Percentiles rank a stretch among this genome's conserved stretches.
These are phyloP conservation scores for Exophiala sideris DNA, from an alignment of 2,329 filamentous ascomycete species.

Conservation along the genomic window DNA sequence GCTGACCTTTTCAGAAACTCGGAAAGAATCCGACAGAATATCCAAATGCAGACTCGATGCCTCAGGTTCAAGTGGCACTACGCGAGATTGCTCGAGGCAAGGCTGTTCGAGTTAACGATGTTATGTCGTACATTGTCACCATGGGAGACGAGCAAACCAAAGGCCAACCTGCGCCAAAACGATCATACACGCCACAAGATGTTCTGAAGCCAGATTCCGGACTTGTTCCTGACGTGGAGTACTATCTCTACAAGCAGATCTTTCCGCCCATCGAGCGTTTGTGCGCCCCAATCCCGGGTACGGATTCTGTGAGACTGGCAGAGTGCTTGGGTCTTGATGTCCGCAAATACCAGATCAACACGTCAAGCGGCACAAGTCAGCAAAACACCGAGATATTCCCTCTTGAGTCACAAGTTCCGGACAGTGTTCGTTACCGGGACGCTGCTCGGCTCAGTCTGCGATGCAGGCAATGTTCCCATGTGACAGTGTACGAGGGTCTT, in stretches of 20 bases:
- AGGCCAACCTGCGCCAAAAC: slow-evolving; percentile 68
- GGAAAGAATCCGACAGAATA: slow-evolving; percentile 93
- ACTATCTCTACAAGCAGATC: slow-evolving; percentile 97
- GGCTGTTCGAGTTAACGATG: slow-evolving; percentile 84
- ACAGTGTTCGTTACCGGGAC: slow-evolving; percentile 82
- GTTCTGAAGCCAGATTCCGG: slow-evolving; percentile 72
- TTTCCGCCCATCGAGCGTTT: slow-evolving; percentile 96
- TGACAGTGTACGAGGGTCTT: slow-evolving; percentile 74
- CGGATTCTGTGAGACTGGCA: slow-evolving; percentile 82
- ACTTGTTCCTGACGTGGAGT: slow-evolving; percentile 87
- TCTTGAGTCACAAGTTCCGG: slow-evolving; percentile 89
- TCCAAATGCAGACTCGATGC: slow-evolving; percentile 91
- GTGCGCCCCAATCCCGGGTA: slow-evolving; percentile 91
- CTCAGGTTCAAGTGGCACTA: slow-evolving; percentile 91
- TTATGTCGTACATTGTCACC: slow-evolving; percentile 94
- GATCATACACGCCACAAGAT: slow-evolving; percentile 83
- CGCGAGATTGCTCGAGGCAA: slow-evolving; percentile 84
- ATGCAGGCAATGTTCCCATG: slow-evolving; percentile 74
- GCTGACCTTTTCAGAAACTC: slow-evolving; percentile 60
- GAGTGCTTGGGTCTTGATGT: slow-evolving; percentile 92
- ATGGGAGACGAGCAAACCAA: slow-evolving; percentile 60
- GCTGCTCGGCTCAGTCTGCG: slow-evolving; percentile 72
- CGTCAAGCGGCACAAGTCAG: slow-evolving; percentile 51
- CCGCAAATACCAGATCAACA: slow-evolving; percentile 75
- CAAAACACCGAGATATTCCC: slow-evolving; percentile 73